phyloP scores from a whole-genome alignment of 305 asterid species.

The Solanum hybrid region DNA sequence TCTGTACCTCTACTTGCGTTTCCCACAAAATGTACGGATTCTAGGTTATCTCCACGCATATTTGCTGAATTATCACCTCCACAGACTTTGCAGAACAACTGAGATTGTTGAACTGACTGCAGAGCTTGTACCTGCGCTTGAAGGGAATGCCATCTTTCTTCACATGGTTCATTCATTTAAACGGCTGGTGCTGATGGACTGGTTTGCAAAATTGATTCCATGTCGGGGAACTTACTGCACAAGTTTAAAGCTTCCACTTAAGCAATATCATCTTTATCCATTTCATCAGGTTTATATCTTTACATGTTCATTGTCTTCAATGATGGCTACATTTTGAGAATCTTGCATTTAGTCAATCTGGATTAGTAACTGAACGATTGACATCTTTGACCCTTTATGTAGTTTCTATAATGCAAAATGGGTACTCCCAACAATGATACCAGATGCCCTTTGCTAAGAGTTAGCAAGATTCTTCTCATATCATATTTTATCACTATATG shows the following conservation, averaged over 20 bases:
- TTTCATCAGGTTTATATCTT: conserved; percentile 50
- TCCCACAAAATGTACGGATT: neutral
- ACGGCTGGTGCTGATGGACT: conserved; percentile 80
- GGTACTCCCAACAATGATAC: neutral
- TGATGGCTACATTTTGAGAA: neutral
- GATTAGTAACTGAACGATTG: neutral
- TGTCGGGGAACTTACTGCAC: conserved; percentile 54
- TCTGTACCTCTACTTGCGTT: neutral
- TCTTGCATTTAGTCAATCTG: neutral
- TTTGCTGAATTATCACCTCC: neutral
- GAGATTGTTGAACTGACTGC: neutral
- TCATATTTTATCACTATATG: no score
- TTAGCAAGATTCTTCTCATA: neutral
- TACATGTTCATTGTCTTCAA: neutral
- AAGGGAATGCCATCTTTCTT: conserved; percentile 37
- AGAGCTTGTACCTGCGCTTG: no score
- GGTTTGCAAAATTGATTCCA: conserved; percentile 64
- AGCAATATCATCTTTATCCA: conserved; percentile 48
- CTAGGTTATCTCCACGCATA: neutral
- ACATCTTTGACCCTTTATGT: neutral
- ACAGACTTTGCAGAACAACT: neutral
- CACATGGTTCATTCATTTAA: conserved; percentile 48
- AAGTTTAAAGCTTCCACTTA: conserved; percentile 59
- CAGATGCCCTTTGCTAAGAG: neutral
- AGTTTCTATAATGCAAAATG: neutral